Conservation (phyloP, 2,329 filamentous ascomycete genomes). For the Amauroascus niger region DNA sequence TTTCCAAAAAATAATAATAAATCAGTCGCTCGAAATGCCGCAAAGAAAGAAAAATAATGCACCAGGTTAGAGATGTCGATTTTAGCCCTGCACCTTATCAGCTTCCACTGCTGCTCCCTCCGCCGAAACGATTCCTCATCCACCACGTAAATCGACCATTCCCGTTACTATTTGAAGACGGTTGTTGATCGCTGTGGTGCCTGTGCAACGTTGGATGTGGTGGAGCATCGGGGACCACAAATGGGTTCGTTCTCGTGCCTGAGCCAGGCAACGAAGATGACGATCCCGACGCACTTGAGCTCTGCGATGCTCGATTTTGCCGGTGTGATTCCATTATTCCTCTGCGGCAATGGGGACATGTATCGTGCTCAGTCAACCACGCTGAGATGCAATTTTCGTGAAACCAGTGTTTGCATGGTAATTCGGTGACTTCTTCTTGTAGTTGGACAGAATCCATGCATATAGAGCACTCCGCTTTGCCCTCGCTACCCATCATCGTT, state of each 20-base stretch:
- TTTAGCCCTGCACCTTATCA: background rate
- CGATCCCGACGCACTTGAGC: background rate
- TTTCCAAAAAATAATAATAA: background rate
- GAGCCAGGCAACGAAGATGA: background rate
- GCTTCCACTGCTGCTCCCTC: constrained; percentile 4
- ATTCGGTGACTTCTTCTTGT: constrained; percentile 61
- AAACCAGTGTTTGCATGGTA: constrained; percentile 93
- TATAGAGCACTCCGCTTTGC: constrained; percentile 74
- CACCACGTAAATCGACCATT: constrained; percentile 11
- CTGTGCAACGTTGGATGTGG: background rate
- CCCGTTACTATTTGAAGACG: background rate
- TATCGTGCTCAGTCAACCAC: constrained; percentile 86
- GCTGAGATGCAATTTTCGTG: constrained; percentile 70
- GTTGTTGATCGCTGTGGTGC: background rate
- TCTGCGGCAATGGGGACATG: constrained; percentile 57
- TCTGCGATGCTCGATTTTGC: background rate
- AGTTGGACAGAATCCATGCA: constrained; percentile 78
- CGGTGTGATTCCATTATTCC: constrained; percentile 23
- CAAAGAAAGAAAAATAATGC: background rate
- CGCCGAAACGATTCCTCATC: constrained; percentile 17
- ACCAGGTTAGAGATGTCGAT: background rate
- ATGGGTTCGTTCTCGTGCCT: background rate
- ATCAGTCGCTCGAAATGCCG: background rate
- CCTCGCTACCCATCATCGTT: constrained; percentile 59
- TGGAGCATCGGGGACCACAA: background rate